Percentiles rank a stretch among this genome's conserved stretches.
These are phyloP conservation scores for Mycena rosella DNA, from an alignment of 768 basidiomycete genomes.

Conservation along the genomic window DNA sequence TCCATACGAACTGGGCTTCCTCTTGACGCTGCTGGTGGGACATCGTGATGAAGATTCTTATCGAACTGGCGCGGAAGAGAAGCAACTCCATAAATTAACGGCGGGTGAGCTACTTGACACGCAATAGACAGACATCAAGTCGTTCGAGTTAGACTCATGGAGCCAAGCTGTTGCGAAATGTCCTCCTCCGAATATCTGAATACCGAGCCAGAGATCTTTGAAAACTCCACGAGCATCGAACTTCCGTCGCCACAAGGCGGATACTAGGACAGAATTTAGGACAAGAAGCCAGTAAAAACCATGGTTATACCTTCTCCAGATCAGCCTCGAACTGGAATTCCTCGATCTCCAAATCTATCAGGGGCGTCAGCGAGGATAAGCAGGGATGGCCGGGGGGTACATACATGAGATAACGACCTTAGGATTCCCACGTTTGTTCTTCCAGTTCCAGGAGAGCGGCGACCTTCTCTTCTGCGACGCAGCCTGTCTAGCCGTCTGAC, in stretches of 20 bases:
- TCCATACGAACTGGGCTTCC: too few species aligned
- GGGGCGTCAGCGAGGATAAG: neutral
- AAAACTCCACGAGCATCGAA: neutral
- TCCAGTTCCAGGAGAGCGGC: neutral
- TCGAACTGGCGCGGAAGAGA: neutral
- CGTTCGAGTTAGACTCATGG: neutral
- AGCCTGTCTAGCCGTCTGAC: too few species aligned
- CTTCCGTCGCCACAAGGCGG: neutral
- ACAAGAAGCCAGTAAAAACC: neutral
- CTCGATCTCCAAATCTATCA: neutral
- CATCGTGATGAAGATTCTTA: too few species aligned
- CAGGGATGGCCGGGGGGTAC: neutral
- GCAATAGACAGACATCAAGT: neutral
- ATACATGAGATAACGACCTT: neutral
- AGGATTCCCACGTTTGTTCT: neutral
- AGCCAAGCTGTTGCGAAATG: neutral
- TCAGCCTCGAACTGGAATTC: neutral
- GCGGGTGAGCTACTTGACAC: neutral
- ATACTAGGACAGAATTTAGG: neutral
- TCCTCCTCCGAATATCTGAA: neutral
- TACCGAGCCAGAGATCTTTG: neutral
- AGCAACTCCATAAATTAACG: neutral
- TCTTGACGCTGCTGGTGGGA: too few species aligned
- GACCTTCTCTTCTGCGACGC: too few species aligned
- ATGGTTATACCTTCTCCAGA: neutral